Evolutionary conservation across 2,329 filamentous ascomycete species (phyloP), one percentile per base, ranked within the genome.

Genomic region (Neofusicoccum laricinum): DNA sequence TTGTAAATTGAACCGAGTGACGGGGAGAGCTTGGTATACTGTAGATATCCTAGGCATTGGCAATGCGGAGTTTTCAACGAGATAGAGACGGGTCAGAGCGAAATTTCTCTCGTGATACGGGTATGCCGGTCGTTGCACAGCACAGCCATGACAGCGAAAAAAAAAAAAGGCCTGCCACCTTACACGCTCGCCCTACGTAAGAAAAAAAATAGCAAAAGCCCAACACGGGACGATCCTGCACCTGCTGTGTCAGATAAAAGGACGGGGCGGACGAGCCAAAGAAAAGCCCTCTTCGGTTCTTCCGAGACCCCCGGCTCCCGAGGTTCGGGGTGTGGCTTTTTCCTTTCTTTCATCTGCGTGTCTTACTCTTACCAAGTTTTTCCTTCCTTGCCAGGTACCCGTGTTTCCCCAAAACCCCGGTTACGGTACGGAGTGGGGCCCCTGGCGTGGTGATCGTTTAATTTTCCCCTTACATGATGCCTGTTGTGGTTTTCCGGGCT

Each of bases 141-240:
- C 25, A n/a, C n/a, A n/a, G n/a, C 8, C 41, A 49, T 49, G 46
- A 49, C 46, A 49, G 17, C 4, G 25, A 30, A 6, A 30, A 30
- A 30, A 6, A 30, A 30, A 30, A 30, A 19, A 21, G n/a, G 19
- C 46, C 11, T 15, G 36, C 36, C 46, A 21, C 46, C 46, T n/a
- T 49, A 49, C 11, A 49, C 46, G 46, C 46, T n/a, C 46, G 12
- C 11, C 21, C 14, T 14, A 12, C 12, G 2, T 14, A 57, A 19
- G 11, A 17, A 43, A 40, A 30, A 48, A 34, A n/a, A 17, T 15
- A 46, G 25, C 32, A 45, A 17, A 8, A 14, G 15, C 19, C 30
- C 8, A 51, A 36, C 49, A 51, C 49, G 49, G 49, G 49, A 51
- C 49, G 49, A 51, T 51, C 49, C 30, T 51, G 49, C 49, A 51